These are phyloP conservation scores for Talaromyces islandicus DNA, from an alignment of 2,329 filamentous ascomycete genomes.

Conservation along the genomic window DNA sequence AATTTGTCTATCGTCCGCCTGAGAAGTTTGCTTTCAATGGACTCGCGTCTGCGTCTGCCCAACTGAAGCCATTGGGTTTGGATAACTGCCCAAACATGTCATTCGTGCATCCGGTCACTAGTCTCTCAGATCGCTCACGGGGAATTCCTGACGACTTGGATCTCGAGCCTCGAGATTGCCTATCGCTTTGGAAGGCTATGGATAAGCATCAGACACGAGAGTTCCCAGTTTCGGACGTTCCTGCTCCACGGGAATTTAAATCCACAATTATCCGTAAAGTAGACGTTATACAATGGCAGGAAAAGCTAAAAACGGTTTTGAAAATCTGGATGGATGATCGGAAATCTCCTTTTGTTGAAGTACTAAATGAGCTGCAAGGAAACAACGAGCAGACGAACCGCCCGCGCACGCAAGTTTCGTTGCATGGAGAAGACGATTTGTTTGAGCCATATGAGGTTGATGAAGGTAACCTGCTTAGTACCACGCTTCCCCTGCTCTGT, in stretches of 20 bases:
- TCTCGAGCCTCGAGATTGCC: slow-evolving; percentile 66
- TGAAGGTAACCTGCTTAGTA: slow-evolving; percentile 31
- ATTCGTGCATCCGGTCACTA: slow-evolving; percentile 62
- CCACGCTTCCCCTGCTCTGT: slow-evolving; percentile 42
- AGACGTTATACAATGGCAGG: slow-evolving; percentile 62
- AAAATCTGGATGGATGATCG: slow-evolving; percentile 54
- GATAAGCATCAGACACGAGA: slow-evolving; percentile 47
- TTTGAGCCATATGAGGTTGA: slow-evolving; percentile 5
- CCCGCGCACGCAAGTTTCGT: neutral
- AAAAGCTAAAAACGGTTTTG: slow-evolving; percentile 53
- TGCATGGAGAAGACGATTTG: neutral
- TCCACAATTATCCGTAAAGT: slow-evolving; percentile 53
- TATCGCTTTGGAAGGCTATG: slow-evolving; percentile 61
- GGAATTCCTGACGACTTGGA: slow-evolving; percentile 61
- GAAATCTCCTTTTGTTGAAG: slow-evolving; percentile 45
- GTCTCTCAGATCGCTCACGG: slow-evolving; percentile 55
- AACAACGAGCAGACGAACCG: neutral
- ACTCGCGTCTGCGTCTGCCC: slow-evolving; percentile 28
- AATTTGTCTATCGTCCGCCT: slow-evolving; percentile 60
- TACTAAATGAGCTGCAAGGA: neutral
- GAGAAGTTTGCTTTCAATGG: slow-evolving; percentile 47
- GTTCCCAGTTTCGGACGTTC: slow-evolving; percentile 27
- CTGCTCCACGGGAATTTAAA: neutral
- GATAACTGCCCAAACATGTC: slow-evolving; percentile 46
- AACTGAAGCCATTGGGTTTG: slow-evolving; percentile 33